Percentiles rank a stretch among this genome's conserved stretches.
phyloP scores from a whole-genome alignment of 148 eudicot species.

The Dysphania ambrosioides region DNA sequence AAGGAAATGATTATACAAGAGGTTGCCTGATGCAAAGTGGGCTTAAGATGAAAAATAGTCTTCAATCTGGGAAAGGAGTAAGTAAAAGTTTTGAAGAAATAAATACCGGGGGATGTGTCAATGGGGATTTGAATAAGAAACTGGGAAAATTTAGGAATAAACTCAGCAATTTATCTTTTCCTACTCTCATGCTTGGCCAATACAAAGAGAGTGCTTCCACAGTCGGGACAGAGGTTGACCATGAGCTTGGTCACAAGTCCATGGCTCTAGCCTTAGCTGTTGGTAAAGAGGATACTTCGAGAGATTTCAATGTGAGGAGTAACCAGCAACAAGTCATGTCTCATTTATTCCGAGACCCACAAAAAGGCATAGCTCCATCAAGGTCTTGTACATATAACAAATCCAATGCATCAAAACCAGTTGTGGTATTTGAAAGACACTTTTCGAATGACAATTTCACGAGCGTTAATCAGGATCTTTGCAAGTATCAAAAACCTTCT shows the following conservation, averaged over 20 bases:
- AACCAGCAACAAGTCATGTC: slow-evolving; percentile 20
- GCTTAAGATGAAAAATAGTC: slow-evolving; percentile 24
- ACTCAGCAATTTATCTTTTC: slow-evolving; percentile 5
- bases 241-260: slow-evolving; percentile 20
- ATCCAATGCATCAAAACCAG: slow-evolving; percentile 30
- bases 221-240: slow-evolving; percentile 7
- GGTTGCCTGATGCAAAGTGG: slow-evolving; percentile 8
- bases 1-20: slow-evolving; percentile 12
- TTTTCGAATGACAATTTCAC: slow-evolving; percentile 37
- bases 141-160: slow-evolving; percentile 7
- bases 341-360: slow-evolving; percentile 20
- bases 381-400: slow-evolving; percentile 11
- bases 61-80: slow-evolving; percentile 28
- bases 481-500: slow-evolving; percentile 30
- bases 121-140: slow-evolving; percentile 22
- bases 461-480: slow-evolving; percentile 27
- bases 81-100: slow-evolving; percentile 31
- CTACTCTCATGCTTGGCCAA: slow-evolving; percentile 16
- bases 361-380: slow-evolving; percentile 21
- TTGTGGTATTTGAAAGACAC: slow-evolving; percentile 28
- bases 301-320: slow-evolving; percentile 18
- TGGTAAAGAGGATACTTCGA: slow-evolving; percentile 28
- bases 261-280: slow-evolving; percentile 26
- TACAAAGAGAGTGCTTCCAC: slow-evolving; percentile 3
- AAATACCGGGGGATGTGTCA: slow-evolving; percentile 22